Evolutionary conservation across 768 basidiomycete species (phyloP), one percentile per base, ranked within the genome.

Genomic region (Fomitopsis serialis): DNA sequence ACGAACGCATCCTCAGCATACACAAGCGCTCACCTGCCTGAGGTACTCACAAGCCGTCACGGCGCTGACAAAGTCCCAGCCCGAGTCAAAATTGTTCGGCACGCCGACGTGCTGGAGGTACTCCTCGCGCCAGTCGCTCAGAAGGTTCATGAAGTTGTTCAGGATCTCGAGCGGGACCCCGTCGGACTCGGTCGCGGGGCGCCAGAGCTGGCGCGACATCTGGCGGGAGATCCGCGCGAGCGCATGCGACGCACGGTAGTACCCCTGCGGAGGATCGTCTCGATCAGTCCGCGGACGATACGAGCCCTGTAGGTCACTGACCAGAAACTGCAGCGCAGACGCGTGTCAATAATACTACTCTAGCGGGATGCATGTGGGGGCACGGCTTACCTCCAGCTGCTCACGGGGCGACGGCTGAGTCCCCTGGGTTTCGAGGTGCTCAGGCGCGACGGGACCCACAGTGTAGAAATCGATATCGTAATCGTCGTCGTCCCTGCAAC

Each of bases 391-490:
- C 78, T 91, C 89, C 40, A 89, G 72, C 66, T 91, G 89, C 67
- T 89, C 87, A 61, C 89, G 77, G 27, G 86, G 84, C 19, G 85
- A 85, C 42, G 85, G 80, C 48, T 76, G 72, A 44, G 73, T 58
- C 13, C 54, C 56, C 48, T 66, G 63, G 15, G 63, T 60, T 54
- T 68, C 68, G 19, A 56, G 54, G n/a, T 56, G 48, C 35, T 66
- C 65, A 17, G 69, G 55, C 34, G 72, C 69, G 43, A 78, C 72
- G 54, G 84, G 84, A 58, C 87, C 88, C 34, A 78, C 84, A 4
- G 84, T 88, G 66, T 90, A 91, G 61, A 92, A 91, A 68, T 91
- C 89, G 58, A 93, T 87, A 64, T 93, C 88, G 64, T 92, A 92
- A 70, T 93, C 90, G 56, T 89, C 85, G 59, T 92, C 91, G 65